Evolutionary conservation across 352 stramenopile genomes (phyloP), one percentile per base, ranked within the genome.

Genomic region (Pythium monospermum): DNA sequence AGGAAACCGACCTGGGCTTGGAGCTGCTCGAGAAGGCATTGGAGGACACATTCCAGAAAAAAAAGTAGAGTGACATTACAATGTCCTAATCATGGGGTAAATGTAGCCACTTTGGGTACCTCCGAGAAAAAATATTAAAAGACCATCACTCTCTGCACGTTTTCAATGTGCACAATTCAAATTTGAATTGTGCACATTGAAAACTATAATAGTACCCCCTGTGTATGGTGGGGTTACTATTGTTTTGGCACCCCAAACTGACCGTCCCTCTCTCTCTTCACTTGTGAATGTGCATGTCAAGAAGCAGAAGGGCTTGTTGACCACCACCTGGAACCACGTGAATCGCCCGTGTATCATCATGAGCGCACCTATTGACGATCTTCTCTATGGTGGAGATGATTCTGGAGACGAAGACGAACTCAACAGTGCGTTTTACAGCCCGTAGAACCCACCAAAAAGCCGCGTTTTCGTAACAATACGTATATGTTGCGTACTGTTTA

Each of bases 331-430:
- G 8, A 8, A 18, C 32, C 32, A 21, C 30, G 45, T 27, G 26
- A 31, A 23, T 5, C n/a, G 15, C 4, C 45, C 6, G 8, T 32
- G 42, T 22, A 53, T 39, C 30, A 40, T 18, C 23, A 93, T 93
- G 82, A 93, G 83, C 54, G 83, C 83, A 32, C 83, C 78, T 27
- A 89, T 94, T 38, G 83, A 94, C 52, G 76, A 91, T 55, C 57
- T 94, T 49, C 66, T 94, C 42, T 94, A 81, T 59, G 80, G 76
- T 39, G 80, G 75, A 50, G 80, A 91, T 35, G 83, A 94, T 64
- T 89, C 81, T 25, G 81, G 81, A 37, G 81, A 91, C 44, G 81
- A 91, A 33, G 77, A 85, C 25, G 73, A 87, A 4, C 75, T 91
- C 61, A 68, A 59, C 46, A 53, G 80, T 91, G 67, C 58, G 76